phyloP scores from a whole-genome alignment of 2,329 filamentous ascomycete genomes.

The Tolypocladium cylindrosporum region DNA sequence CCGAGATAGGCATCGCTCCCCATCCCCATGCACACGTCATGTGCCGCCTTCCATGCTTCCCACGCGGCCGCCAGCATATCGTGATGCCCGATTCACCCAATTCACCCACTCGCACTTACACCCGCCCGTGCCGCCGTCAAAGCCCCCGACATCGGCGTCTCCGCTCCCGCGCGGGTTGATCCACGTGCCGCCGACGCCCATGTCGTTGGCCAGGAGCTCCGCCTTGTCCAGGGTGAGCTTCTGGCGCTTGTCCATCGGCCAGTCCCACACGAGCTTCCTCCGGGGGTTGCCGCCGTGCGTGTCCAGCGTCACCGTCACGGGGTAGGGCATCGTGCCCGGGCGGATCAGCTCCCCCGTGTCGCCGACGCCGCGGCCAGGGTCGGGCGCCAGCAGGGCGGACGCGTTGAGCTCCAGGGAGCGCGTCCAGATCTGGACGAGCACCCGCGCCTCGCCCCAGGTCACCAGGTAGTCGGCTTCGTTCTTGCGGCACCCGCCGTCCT shows the following conservation, averaged over 20 bases:
- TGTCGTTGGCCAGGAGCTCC: constrained; percentile 36
- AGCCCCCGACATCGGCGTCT: constrained; percentile 43
- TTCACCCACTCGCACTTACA: constrained; percentile 55
- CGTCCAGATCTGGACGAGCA: constrained; percentile 59
- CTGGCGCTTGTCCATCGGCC: constrained; percentile 37
- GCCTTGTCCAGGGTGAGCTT: constrained; percentile 32
- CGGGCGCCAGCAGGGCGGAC: constrained; percentile 24
- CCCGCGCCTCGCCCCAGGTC: constrained; percentile 50
- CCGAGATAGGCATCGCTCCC: not conserved
- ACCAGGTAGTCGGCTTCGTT: constrained; percentile 44
- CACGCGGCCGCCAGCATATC: too few relatives aligned
- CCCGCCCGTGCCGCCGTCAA: constrained; percentile 53
- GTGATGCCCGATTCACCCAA: constrained; percentile 18
- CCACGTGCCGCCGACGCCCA: constrained; percentile 38
- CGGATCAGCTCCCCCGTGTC: constrained; percentile 21
- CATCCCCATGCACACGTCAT: too few relatives aligned
- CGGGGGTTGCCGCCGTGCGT: constrained; percentile 48
- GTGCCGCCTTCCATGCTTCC: too few relatives aligned
- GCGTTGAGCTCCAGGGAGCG: constrained; percentile 32
- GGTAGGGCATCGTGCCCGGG: constrained; percentile 54
- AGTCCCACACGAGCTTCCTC: constrained; percentile 45
- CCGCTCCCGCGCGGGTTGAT: constrained; percentile 39
- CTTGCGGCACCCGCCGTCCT: constrained; percentile 43
- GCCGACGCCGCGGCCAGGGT: constrained; percentile 16
- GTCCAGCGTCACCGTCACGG: constrained; percentile 50